A percentile compares a stretch with the other conserved stretches of the same genome.
phyloP scores from a whole-genome alignment of 257 asterid genomes.

The Scutellaria barbata region DNA sequence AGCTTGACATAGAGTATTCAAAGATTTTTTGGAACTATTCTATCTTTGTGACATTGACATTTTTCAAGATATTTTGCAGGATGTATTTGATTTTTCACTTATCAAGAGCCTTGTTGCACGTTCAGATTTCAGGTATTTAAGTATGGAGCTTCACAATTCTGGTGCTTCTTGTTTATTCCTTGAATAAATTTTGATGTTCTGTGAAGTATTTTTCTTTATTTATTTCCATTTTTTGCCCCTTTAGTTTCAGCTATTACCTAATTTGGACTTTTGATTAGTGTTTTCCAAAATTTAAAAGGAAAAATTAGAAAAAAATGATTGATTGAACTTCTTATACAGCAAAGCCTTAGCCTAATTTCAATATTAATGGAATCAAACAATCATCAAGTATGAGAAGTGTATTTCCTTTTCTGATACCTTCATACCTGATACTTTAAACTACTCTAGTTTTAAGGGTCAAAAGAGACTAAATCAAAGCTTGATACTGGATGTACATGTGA shows the following conservation, averaged over 20 bases:
- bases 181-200: constrained; percentile 5
- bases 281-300: background rate
- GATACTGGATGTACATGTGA: background rate
- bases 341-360: background rate
- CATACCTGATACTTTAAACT: background rate
- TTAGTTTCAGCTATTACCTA: background rate
- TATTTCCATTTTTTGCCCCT: no score
- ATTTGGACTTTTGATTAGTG: background rate
- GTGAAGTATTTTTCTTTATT: background rate
- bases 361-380: background rate
- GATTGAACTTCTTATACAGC: background rate
- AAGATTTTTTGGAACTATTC: background rate
- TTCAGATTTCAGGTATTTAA: constrained; percentile 77
- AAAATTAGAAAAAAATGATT: background rate
- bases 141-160: constrained; percentile 8
- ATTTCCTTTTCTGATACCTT: constrained; percentile 1
- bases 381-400: background rate
- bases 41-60: constrained; percentile 18
- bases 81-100: constrained; percentile 89
- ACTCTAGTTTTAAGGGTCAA: background rate
- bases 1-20: constrained; percentile 21
- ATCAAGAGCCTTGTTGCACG: constrained; percentile 72
- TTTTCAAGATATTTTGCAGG: constrained; percentile 56
- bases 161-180: background rate
- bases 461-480: background rate